A percentile compares a stretch with the other conserved stretches of the same genome.
Conservation (phyloP, 2,329 filamentous ascomycete species). For the Colletotrichum falcatum region DNA sequence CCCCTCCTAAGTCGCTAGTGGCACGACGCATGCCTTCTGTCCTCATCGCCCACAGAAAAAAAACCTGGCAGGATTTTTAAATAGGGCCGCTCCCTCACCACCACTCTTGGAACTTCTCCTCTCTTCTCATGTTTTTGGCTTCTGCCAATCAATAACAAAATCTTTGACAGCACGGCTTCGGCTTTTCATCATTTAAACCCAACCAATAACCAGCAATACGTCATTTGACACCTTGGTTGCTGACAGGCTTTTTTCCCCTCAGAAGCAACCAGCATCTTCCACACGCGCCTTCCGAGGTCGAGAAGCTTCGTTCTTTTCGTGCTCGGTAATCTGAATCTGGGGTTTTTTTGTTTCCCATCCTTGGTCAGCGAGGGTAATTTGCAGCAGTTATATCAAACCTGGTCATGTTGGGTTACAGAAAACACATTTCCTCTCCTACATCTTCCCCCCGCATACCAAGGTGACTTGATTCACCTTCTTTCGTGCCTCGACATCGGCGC, state of each 20-base stretch:
- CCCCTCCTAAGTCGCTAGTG: conserved; percentile 4
- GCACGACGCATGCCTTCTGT: conserved; percentile 1
- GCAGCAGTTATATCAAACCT: conserved; percentile 50
- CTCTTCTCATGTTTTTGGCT: conserved; percentile 51
- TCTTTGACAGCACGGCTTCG: conserved; percentile 43
- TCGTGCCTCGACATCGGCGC: conserved; percentile 62
- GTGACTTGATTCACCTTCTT: conserved; percentile 65
- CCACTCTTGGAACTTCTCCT: conserved; percentile 39
- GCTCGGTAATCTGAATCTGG: conserved; percentile 49
- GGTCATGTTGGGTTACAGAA: conserved; percentile 69
- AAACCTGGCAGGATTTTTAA: conserved; percentile 37
- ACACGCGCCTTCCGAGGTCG: conserved; percentile 44
- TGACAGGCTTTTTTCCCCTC: conserved; percentile 42
- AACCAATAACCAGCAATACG: not conserved
- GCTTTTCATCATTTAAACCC: conserved; percentile 41
- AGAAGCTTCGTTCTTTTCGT: conserved; percentile 40
- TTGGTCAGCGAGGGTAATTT: conserved; percentile 50
- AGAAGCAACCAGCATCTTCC: conserved; percentile 48
- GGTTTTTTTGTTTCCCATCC: conserved; percentile 44
- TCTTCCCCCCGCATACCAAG: conserved; percentile 72
- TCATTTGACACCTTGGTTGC: conserved; percentile 35
- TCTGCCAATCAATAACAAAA: conserved; percentile 51
- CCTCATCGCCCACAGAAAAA: conserved; percentile 26
- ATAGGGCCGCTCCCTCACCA: conserved; percentile 44
- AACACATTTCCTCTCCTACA: conserved; percentile 65